phyloP scores from a whole-genome alignment of 495 filamentous ascomycete species.

The Talaromyces adpressus region DNA sequence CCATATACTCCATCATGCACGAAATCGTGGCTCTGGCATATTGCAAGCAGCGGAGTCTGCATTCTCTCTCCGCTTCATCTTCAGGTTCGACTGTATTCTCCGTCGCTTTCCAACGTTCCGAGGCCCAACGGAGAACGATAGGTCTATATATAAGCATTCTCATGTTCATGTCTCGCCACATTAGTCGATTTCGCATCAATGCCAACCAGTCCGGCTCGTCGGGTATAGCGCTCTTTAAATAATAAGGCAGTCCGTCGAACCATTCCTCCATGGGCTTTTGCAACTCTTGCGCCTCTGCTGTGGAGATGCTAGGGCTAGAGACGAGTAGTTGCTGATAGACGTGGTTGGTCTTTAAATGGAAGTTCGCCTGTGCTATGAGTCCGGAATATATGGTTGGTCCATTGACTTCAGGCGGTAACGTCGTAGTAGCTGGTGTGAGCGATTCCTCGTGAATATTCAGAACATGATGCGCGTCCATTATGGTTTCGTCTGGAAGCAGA shows the following conservation, averaged over 20 bases:
- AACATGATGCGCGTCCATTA: slow-evolving; percentile 41
- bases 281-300: slow-evolving; percentile 39
- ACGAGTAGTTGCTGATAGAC: slow-evolving; percentile 41
- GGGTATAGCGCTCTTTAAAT: slow-evolving; percentile 31
- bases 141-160: slow-evolving; percentile 46
- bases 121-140: slow-evolving; percentile 43
- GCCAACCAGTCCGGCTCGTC: slow-evolving; percentile 30
- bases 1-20: slow-evolving; percentile 30
- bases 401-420: slow-evolving; percentile 32
- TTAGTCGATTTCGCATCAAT: slow-evolving; percentile 31
- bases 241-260: slow-evolving; percentile 36
- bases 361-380: slow-evolving; percentile 40
- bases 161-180: slow-evolving; percentile 47
- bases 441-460: slow-evolving; percentile 43
- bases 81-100: slow-evolving; percentile 20
- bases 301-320: slow-evolving; percentile 39
- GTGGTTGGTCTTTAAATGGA: slow-evolving; percentile 42
- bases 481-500: slow-evolving; percentile 35
- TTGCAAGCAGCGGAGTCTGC: slow-evolving; percentile 29
- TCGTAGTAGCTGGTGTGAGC: slow-evolving; percentile 34
- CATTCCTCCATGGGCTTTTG: slow-evolving; percentile 42
- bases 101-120: slow-evolving; percentile 33
- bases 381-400: slow-evolving; percentile 44
- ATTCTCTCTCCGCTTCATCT: slow-evolving; percentile 36
- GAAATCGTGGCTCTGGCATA: slow-evolving; percentile 36